phyloP scores from a whole-genome alignment of 331 rosid species.

The Cydonia oblonga region DNA sequence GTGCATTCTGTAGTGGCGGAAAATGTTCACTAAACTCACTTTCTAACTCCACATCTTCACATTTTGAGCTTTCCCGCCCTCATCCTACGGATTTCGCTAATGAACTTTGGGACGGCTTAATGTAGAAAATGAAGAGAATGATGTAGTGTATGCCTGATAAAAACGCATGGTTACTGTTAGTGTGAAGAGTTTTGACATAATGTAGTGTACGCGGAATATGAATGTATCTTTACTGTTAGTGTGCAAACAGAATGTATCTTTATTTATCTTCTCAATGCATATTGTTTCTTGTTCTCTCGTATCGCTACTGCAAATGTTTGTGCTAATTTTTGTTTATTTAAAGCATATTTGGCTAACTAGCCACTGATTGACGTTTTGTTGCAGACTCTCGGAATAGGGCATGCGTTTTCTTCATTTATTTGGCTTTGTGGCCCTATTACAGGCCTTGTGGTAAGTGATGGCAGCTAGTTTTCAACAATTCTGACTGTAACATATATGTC shows the following conservation, averaged over 20 bases:
- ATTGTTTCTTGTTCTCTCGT: background rate
- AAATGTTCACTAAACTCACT: background rate
- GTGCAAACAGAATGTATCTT: background rate
- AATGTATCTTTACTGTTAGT: background rate
- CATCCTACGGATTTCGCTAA: background rate
- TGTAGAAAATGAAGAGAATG: background rate
- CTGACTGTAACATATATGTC: background rate
- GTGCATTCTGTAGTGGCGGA: background rate
- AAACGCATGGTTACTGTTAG: background rate
- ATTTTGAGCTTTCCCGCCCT: background rate
- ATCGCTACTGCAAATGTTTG: background rate
- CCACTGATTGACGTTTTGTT: conserved; percentile 18
- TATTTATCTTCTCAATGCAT: background rate
- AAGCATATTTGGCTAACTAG: conserved; percentile 3
- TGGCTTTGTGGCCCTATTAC: conserved; percentile 99
- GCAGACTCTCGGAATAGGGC: conserved; percentile 97
- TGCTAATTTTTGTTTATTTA: background rate
- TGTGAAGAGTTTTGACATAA: background rate
- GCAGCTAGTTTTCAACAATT: background rate
- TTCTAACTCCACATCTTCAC: background rate
- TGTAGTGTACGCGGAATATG: background rate
- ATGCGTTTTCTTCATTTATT: conserved; percentile 95
- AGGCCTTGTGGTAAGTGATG: conserved; percentile 88
- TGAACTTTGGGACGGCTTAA: background rate
- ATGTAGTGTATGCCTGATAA: background rate